Evolutionary conservation across 139 green algal genomes (phyloP).

Genomic region (Chlorella sp.): DNA sequence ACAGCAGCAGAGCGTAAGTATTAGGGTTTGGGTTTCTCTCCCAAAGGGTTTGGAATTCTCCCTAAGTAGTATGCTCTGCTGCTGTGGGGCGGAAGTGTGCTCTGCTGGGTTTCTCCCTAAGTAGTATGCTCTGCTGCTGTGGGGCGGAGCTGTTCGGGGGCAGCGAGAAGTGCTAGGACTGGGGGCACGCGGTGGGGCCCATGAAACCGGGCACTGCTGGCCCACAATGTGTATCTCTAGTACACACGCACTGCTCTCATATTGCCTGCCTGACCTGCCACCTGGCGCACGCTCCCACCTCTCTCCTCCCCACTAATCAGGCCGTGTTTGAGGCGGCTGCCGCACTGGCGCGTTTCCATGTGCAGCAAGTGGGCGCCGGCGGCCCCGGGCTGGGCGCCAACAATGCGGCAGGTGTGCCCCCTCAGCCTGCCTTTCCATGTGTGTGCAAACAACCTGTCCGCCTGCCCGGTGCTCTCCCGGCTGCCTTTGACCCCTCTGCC

Average conservation of each 20-base stretch:
- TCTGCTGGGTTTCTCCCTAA: no score
- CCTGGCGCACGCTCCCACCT: neutral
- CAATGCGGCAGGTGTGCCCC: neutral
- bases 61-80: no score
- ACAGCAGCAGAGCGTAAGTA: neutral
- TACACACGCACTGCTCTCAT: neutral
- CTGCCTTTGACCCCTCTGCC: no score
- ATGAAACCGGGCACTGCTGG: no score
- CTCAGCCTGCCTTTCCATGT: neutral
- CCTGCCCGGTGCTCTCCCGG: neutral
- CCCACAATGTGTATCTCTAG: neutral
- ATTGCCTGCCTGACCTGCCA: neutral
- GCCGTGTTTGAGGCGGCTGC: slow-evolving; percentile 50
- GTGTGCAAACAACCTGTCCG: neutral
- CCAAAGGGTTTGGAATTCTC: no score
- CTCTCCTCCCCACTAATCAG: slow-evolving; percentile 1
- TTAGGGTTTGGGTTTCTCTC: no score
- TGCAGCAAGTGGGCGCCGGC: slow-evolving; percentile 34
- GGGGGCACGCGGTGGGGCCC: no score
- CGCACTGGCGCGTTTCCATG: slow-evolving; percentile 61
- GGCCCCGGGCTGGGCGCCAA: slow-evolving; percentile 24
- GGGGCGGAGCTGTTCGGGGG: neutral
- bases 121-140: no score
- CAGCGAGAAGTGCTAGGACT: no score
- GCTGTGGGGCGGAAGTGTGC: no score